Percentiles rank a stretch among this genome's conserved stretches.
These are phyloP conservation scores for Asterella californica DNA, from an alignment of 225 moss, liverwort and hornwort genomes.

Conservation along the genomic window DNA sequence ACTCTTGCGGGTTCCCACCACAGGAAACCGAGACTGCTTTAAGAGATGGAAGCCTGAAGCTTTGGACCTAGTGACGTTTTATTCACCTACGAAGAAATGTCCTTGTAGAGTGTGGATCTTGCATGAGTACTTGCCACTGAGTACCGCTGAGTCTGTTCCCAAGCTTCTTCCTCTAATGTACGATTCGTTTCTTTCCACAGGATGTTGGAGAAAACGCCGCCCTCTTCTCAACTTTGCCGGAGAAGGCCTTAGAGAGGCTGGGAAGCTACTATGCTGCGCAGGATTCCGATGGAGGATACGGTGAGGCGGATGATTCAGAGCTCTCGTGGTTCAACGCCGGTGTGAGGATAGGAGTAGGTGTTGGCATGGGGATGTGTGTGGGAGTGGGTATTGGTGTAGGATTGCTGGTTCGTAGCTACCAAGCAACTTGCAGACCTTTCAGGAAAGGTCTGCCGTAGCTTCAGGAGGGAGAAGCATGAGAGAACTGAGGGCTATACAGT, in stretches of 20 bases:
- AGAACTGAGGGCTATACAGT: neutral
- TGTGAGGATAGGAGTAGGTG: conserved; percentile 13
- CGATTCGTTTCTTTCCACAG: neutral
- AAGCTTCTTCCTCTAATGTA: no score
- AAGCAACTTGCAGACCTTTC: neutral
- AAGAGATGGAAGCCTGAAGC: no score
- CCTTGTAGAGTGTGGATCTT: no score
- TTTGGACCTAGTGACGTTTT: neutral
- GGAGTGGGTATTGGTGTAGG: conserved; percentile 10
- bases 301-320: neutral
- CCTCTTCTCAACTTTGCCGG: neutral
- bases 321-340: conserved; percentile 16
- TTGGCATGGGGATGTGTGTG: conserved; percentile 7
- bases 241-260: neutral
- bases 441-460: neutral
- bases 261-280: neutral
- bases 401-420: conserved; percentile 7
- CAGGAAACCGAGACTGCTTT: no score
- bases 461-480: neutral
- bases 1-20: no score
- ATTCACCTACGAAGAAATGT: no score
- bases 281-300: neutral
- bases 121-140: no score
- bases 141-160: neutral
- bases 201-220: neutral